These are phyloP conservation scores for Pichia thaimueangensis DNA, from an alignment of 805 yeast genomes.

Conservation along the genomic window DNA sequence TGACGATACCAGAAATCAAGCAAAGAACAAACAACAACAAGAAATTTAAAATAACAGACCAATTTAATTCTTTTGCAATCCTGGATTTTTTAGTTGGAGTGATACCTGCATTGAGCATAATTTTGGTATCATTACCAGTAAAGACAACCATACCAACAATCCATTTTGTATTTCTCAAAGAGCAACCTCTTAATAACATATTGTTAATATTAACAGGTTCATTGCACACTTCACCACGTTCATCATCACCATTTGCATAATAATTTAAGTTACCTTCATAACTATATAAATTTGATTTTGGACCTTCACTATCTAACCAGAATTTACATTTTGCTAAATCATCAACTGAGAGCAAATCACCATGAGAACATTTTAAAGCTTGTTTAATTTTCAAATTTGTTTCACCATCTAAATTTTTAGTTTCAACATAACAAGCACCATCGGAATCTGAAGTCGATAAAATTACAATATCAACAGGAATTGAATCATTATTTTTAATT, in stretches of 20 bases:
- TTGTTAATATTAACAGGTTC: constrained; percentile 70
- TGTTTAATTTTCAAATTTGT: constrained; percentile 73
- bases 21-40: constrained; percentile 57
- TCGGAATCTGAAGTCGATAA: constrained; percentile 66
- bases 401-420: constrained; percentile 78
- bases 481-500: constrained; percentile 62
- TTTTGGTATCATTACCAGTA: constrained; percentile 76
- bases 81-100: constrained; percentile 76
- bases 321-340: constrained; percentile 49
- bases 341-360: constrained; percentile 32
- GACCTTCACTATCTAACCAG: constrained; percentile 78
- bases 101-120: constrained; percentile 73
- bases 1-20: constrained; percentile 61
- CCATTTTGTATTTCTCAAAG: constrained; percentile 79
- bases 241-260: constrained; percentile 32
- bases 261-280: constrained; percentile 67
- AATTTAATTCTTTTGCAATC: constrained; percentile 66
- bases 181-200: constrained; percentile 66
- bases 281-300: constrained; percentile 69
- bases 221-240: constrained; percentile 32
- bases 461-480: constrained; percentile 70
- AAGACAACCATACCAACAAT: constrained; percentile 69
- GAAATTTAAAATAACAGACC: constrained; percentile 64
- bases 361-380: constrained; percentile 53
- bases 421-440: constrained; percentile 64